Base-by-base conservation (phyloP, 306 rosid genomes). In the Citrullus mucosospermus region DNA sequence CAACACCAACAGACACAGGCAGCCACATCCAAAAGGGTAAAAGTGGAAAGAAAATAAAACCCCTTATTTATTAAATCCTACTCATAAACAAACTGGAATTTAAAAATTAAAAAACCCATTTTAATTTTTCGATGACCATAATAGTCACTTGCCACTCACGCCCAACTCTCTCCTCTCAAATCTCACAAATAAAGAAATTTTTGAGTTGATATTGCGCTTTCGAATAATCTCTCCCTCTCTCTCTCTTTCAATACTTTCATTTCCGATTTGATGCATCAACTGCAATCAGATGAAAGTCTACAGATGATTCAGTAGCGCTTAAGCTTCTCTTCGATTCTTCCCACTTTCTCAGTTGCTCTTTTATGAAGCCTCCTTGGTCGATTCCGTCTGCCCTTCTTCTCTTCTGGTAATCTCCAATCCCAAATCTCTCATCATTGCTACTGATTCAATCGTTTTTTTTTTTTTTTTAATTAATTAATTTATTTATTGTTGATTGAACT, bases 81-180 rank as follows among this genome's bases (percentile, higher is more conserved):
- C 43, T 71, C 15, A 30, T 71, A 51, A 73, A 51, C 32, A 73
- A 51, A 50, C 9, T 48, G 76, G 58, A 48, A 48, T 73, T 17
- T 48, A 6, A 48, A 71, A 71, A 41, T 70, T 70, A 46, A 38
- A 38, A 54, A 46, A 48, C 3, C 17, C 5, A 50, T 50, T 13
- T 6, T 46, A 8, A 8, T 0, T 44, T 67, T 69, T 41, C 17
- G 22, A 65, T 8, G 71, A 17, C 48, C 20, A 68, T 43, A 41
- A 68, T 68, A 22, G 75, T 68, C 75, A 68, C 77, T 71, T 71
- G 77, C 59, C 59, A 71, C 77, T 71, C 58, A 71, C 77, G 77
- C 77, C 59, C 77, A 13, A 2, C 77, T 43, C 38, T 43, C 38
- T 12, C 57, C 57, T 14, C 77, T 71, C 77, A 14, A 71, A 71